Evolutionary conservation across 306 rosid genomes (phyloP).

Genomic region (Lathyrus tuberosus): DNA sequence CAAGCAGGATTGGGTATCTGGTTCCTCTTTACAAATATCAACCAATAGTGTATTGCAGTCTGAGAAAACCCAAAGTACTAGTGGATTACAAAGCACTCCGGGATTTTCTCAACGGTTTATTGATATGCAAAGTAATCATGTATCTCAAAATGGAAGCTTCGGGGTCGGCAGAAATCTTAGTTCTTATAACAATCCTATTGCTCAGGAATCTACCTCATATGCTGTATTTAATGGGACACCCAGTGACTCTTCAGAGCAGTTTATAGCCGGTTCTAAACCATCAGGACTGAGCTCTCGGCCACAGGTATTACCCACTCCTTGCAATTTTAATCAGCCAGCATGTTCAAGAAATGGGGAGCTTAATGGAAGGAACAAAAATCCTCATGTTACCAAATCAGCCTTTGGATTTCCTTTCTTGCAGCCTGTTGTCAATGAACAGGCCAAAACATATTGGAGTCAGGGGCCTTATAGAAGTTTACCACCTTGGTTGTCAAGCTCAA

Average conservation of each 20-base stretch:
- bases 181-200: conserved; percentile 46
- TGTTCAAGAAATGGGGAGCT: conserved; percentile 52
- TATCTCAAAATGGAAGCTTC: conserved; percentile 49
- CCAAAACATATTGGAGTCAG: conserved; percentile 57
- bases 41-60: conserved; percentile 43
- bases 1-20: conserved; percentile 52
- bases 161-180: conserved; percentile 46
- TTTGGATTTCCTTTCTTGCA: conserved; percentile 72
- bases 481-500: conserved; percentile 64
- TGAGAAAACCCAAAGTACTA: conserved; percentile 44
- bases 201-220: conserved; percentile 49
- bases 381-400: conserved; percentile 51
- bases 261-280: conserved; percentile 59
- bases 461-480: conserved; percentile 54
- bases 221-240: conserved; percentile 47
- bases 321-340: conserved; percentile 42
- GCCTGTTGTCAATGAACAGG: conserved; percentile 54
- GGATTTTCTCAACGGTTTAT: conserved; percentile 47
- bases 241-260: conserved; percentile 48
- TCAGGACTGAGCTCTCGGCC: conserved; percentile 51
- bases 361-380: conserved; percentile 50
- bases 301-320: conserved; percentile 43
- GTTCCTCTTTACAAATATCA: conserved; percentile 44
- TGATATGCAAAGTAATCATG: conserved; percentile 47
- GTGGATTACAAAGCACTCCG: conserved; percentile 40